Conservation (phyloP, 2,329 filamentous ascomycete species). For the Ilyonectria sp. region DNA sequence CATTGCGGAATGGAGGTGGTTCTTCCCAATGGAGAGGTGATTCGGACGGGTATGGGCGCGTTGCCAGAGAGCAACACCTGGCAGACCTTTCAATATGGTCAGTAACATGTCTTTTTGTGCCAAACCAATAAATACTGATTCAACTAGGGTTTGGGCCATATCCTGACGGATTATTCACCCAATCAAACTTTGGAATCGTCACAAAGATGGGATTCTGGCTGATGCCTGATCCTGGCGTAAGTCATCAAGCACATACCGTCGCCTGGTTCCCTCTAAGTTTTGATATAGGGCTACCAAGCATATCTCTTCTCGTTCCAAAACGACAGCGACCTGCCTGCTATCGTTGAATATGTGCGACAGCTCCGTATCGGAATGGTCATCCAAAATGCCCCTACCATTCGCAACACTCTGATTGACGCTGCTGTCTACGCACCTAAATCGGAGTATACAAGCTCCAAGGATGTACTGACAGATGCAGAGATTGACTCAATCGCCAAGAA, state of each 20-base stretch:
- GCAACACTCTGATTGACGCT: conserved; percentile 24
- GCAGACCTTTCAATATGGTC: conserved; percentile 29
- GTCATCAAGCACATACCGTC: not conserved
- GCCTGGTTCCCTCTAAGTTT: too few relatives aligned
- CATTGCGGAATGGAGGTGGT: conserved; percentile 32
- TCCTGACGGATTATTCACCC: conserved; percentile 25
- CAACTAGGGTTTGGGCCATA: conserved; percentile 21
- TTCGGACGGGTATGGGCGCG: conserved; percentile 29
- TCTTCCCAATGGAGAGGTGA: conserved; percentile 24
- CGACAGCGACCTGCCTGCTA: conserved; percentile 14
- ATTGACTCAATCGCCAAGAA: conserved; percentile 26
- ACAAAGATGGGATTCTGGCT: conserved; percentile 29
- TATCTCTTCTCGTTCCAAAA: conserved; percentile 25
- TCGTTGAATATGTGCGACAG: conserved; percentile 19
- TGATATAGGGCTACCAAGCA: conserved; percentile 23
- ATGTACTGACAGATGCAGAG: not conserved
- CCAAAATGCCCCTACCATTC: conserved; percentile 26
- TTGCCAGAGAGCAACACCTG: conserved; percentile 31
- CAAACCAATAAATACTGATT: not conserved
- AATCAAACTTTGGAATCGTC: conserved; percentile 28
- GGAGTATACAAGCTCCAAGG: conserved; percentile 9
- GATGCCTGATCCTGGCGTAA: conserved; percentile 24
- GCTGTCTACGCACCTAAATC: conserved; percentile 20
- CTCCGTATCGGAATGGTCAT: conserved; percentile 22
- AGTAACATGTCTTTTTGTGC: not conserved